These are phyloP conservation scores for Penicillium tannophilum DNA, from an alignment of 495 filamentous ascomycete species.

Conservation along the genomic window DNA sequence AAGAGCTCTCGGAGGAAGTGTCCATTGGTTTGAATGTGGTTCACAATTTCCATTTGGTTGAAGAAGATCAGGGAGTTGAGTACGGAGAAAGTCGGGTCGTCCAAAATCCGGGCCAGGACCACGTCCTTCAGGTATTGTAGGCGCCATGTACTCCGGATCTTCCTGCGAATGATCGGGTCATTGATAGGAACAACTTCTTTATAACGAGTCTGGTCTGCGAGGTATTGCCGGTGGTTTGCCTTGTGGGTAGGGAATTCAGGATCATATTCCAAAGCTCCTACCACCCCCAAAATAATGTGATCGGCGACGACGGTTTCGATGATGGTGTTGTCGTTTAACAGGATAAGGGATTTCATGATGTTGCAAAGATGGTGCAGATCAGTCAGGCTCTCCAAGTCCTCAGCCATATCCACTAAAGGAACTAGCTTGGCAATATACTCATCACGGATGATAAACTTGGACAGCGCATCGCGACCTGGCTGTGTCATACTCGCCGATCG, in stretches of 20 bases:
- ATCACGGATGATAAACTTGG: conserved; percentile 79
- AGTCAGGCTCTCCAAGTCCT: conserved; percentile 82
- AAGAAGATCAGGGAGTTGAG: conserved; percentile 98
- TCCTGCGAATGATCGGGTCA: conserved; percentile 74
- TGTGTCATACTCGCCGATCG: conserved; percentile 72
- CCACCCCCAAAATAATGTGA: conserved; percentile 84
- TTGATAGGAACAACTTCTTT: conserved; percentile 96
- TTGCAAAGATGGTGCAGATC: conserved; percentile 93
- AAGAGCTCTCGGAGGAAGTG: conserved; percentile 87
- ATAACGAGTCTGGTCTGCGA: conserved; percentile 83
- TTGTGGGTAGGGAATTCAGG: conserved; percentile 99
- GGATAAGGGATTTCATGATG: conserved; percentile 94
- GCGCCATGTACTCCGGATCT: conserved; percentile 95
- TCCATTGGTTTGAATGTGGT: conserved; percentile 80
- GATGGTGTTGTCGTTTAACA: conserved; percentile 91
- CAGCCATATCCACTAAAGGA: conserved; percentile 79
- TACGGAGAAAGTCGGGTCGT: conserved; percentile 96
- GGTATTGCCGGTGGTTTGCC: conserved; percentile 93
- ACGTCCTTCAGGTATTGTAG: conserved; percentile 98
- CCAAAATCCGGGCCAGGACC: conserved; percentile 90
- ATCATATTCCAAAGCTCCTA: conserved; percentile 96
- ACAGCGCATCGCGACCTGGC: conserved; percentile 81
- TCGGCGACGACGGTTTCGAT: conserved; percentile 94
- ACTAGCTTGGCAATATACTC: conserved; percentile 89
- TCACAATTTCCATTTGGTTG: conserved; percentile 97